phyloP scores from a whole-genome alignment of 768 basidiomycete genomes.

The Chalciporus sphaerocephalus region DNA sequence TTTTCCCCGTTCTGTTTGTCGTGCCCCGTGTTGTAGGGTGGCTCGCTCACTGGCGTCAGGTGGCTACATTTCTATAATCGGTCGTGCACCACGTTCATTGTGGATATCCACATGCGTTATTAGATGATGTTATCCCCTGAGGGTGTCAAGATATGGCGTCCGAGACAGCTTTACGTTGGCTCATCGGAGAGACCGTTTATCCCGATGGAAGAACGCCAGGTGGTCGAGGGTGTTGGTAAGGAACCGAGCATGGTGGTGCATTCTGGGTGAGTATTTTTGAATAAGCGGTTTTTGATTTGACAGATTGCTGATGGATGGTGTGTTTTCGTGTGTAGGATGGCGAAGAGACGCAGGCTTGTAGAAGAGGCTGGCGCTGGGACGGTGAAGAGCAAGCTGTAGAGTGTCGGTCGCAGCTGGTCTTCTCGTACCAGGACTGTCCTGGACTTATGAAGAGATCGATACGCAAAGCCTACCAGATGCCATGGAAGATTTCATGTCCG shows the following conservation, averaged over 20 bases:
- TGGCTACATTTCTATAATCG: conserved; percentile 22
- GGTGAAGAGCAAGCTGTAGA: conserved; percentile 26
- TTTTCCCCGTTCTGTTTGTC: conserved; percentile 90
- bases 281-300: neutral
- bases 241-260: conserved; percentile 63
- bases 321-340: conserved; percentile 18
- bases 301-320: conserved; percentile 1
- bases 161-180: conserved; percentile 82
- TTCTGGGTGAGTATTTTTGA: conserved; percentile 62
- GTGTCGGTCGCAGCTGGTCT: no score
- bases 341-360: conserved; percentile 30
- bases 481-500: no score
- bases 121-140: conserved; percentile 89
- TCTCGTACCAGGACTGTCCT: no score
- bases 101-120: conserved; percentile 5
- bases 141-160: conserved; percentile 93
- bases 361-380: conserved; percentile 16
- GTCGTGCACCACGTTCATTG: conserved; percentile 2
- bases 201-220: conserved; percentile 51
- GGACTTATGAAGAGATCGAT: no score
- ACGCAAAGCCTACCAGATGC: no score
- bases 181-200: conserved; percentile 71
- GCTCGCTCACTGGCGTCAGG: conserved; percentile 91
- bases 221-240: conserved; percentile 51
- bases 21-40: conserved; percentile 91